These are phyloP conservation scores for Cyclocybe aegerita DNA, from an alignment of 768 basidiomycete species.

Conservation along the genomic window DNA sequence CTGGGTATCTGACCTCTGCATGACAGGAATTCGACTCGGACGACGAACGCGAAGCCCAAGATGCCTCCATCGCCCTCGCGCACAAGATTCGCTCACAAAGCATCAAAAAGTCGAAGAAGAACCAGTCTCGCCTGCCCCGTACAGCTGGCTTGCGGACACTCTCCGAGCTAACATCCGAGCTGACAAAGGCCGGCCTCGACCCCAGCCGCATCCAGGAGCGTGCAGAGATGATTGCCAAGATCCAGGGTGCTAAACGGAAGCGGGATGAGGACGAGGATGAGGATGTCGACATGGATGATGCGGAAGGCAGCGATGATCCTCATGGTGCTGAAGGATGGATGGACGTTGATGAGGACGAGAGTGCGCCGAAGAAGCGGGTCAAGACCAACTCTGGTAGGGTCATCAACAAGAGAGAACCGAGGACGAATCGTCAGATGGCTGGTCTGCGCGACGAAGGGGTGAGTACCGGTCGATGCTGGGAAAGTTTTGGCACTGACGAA, in stretches of 20 bases:
- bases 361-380: slow-evolving; percentile 54
- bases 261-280: slow-evolving; percentile 53
- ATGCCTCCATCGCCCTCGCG: slow-evolving; percentile 55
- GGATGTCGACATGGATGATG: slow-evolving; percentile 63
- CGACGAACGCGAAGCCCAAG: slow-evolving; percentile 77
- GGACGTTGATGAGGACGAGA: slow-evolving; percentile 55
- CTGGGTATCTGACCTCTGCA: not conserved
- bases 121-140: slow-evolving; percentile 74
- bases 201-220: slow-evolving; percentile 86
- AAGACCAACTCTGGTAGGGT: slow-evolving; percentile 64
- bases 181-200: slow-evolving; percentile 89
- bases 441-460: slow-evolving; percentile 80
- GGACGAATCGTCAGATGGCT: slow-evolving; percentile 70
- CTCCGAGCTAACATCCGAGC: slow-evolving; percentile 74
- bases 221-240: slow-evolving; percentile 80
- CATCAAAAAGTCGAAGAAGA: slow-evolving; percentile 86
- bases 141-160: slow-evolving; percentile 70
- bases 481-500: not conserved
- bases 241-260: slow-evolving; percentile 68
- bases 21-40: slow-evolving; percentile 54
- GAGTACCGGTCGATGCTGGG: slow-evolving; percentile 23
- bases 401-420: slow-evolving; percentile 54
- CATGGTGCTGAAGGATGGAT: slow-evolving; percentile 48
- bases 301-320: slow-evolving; percentile 41
- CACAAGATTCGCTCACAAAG: slow-evolving; percentile 73